These are phyloP conservation scores for Fragaria nilgerrensis DNA, from an alignment of 306 rosid genomes.

Conservation along the genomic window DNA sequence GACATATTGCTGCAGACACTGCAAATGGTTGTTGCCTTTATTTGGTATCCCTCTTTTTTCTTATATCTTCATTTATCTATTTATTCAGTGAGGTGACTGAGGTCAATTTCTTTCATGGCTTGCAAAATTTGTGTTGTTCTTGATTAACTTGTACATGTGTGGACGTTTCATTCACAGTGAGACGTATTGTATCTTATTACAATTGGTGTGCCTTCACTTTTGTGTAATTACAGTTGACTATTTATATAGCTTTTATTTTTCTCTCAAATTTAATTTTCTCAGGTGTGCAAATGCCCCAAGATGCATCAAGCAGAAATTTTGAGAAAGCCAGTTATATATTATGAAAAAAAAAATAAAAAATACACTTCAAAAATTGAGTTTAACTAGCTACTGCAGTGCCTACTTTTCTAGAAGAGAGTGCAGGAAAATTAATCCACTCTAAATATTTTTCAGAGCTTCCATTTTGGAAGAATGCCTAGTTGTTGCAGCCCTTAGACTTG, in stretches of 20 bases:
- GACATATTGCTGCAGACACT: constrained; percentile 81
- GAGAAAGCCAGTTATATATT: neutral
- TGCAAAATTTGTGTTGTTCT: neutral
- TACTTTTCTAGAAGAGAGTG: neutral
- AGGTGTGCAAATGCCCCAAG: neutral
- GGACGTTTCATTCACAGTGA: neutral
- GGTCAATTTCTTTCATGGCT: neutral
- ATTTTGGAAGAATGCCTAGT: neutral
- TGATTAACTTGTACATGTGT: neutral
- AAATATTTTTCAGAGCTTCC: neutral
- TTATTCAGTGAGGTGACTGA: neutral
- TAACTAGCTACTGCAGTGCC: too few relatives aligned
- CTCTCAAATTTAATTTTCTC: neutral
- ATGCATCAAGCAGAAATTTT: neutral
- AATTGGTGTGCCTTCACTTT: neutral
- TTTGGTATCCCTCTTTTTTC: constrained; percentile 59
- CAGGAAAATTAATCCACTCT: neutral
- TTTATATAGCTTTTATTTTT: neutral
- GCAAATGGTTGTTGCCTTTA: constrained; percentile 79
- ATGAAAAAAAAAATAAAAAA: too few relatives aligned
- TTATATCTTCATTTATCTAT: neutral
- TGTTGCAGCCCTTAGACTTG: neutral
- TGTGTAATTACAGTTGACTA: neutral
- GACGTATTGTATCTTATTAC: neutral
- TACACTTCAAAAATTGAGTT: too few relatives aligned